Base-by-base conservation (phyloP, 1,284 basidiomycete species). In the Xerocomus amazonicus region DNA sequence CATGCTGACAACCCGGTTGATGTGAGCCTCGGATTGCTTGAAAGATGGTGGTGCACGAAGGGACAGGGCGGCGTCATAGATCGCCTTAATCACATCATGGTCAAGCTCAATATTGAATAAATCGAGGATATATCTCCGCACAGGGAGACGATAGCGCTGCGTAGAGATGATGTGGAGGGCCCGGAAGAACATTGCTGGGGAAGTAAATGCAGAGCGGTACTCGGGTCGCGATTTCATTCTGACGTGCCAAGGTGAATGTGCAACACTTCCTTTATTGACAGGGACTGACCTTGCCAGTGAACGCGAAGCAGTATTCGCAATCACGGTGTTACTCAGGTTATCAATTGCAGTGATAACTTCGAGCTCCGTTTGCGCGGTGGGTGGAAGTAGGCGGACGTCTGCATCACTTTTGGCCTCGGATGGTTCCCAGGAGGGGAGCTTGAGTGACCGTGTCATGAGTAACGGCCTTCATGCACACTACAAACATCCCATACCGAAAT, bases 271-370 rank as follows among this genome's bases (percentile, higher is more conserved):
- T 31, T 43, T 5, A 42, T 19, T 49, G 52, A 13, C 52, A 36
- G 54, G 14, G 50, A 51, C 78, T 53, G 61, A 92, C 91, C 81
- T 84, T 31, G 90, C 86, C 35, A 97, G 73, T 26, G 89, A 87
- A 50, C 91, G 81, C 28, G 94, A 97, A 3, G 94, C 92, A 19
- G 89, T 82, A 57, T 95, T 95, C 4, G 95, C 94, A 48, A 99
- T 87, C 46, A 99, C 94, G 23, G 95, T 92, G 62, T 99, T 99
- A 41, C 92, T 88, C 35, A 99, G 75, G 64, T 98, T 97, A 59
- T 95, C 88, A 43, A 99, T 90, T 9, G 92, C 87, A 5, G 86
- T 85, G 60, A 96, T 79, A 31, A 95, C 87, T 57, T 96, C 90
- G n/a, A 84, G 76, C 61, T 97, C 93, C 37, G 83, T 72, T 48